Percentiles rank a stretch among this genome's conserved stretches.
These are phyloP conservation scores for Melastoma candidum DNA, from an alignment of 441 rosid species.

Conservation along the genomic window DNA sequence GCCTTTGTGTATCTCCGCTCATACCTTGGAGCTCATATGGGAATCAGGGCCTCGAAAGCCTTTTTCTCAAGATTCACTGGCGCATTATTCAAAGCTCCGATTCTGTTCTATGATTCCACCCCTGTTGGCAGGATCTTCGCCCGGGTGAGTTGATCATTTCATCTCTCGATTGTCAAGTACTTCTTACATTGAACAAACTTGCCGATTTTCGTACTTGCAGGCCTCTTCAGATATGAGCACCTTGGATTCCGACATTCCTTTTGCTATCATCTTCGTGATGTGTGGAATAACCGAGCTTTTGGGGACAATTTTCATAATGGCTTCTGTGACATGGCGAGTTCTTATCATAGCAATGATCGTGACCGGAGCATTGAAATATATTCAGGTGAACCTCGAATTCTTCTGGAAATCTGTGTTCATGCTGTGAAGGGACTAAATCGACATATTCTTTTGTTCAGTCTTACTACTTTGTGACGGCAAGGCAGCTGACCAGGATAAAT, in stretches of 20 bases:
- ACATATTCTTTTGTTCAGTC: background rate
- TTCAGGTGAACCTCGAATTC: conserved; percentile 39
- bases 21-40: conserved; percentile 37
- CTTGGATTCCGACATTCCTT: conserved; percentile 71
- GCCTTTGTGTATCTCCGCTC: conserved; percentile 46
- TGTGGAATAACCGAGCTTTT: conserved; percentile 40
- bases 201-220: conserved; percentile 21
- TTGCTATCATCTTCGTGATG: conserved; percentile 35
- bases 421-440: conserved; percentile 1
- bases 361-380: conserved; percentile 45
- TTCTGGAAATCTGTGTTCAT: background rate
- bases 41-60: conserved; percentile 65
- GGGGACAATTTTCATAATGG: conserved; percentile 48
- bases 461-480: conserved; percentile 66
- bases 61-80: conserved; percentile 68
- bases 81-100: conserved; percentile 72
- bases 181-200: no score
- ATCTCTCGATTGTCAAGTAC: background rate
- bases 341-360: conserved; percentile 56
- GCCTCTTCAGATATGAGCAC: conserved; percentile 80
- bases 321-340: conserved; percentile 87
- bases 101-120: conserved; percentile 83
- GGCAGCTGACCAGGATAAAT: conserved; percentile 72
- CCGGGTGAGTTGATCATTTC: conserved; percentile 37
- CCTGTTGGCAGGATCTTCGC: conserved; percentile 82